phyloP scores from a whole-genome alignment of 2,329 filamentous ascomycete genomes.

The Diaporthe ampelina region DNA sequence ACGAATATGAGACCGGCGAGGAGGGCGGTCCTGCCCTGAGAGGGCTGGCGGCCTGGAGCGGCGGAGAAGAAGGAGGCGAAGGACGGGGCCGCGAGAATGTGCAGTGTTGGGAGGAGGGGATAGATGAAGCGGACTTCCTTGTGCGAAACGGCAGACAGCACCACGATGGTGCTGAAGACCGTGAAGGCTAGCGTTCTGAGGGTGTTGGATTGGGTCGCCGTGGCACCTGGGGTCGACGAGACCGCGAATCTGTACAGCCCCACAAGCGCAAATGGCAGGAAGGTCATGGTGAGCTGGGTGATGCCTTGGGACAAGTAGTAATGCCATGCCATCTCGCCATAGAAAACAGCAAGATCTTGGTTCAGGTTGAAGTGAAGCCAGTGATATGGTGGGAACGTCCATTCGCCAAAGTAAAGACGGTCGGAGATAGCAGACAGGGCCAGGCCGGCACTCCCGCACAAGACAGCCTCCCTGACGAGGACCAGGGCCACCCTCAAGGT shows the following conservation, averaged over 20 bases:
- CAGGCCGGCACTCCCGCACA: conserved; percentile 75
- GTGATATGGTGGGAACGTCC: conserved; percentile 89
- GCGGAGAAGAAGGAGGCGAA: conserved; percentile 73
- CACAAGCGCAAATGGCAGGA: conserved; percentile 79
- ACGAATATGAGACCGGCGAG: conserved; percentile 70
- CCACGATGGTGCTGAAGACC: conserved; percentile 70
- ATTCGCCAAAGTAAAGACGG: conserved; percentile 83
- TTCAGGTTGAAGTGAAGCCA: conserved; percentile 94
- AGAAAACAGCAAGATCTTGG: conserved; percentile 90
- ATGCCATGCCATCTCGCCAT: conserved; percentile 90
- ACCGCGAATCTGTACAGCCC: conserved; percentile 71
- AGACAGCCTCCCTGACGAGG: conserved; percentile 72
- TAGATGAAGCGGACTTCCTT: conserved; percentile 99
- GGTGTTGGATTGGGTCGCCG: conserved; percentile 56
- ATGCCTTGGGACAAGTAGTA: conserved; percentile 95
- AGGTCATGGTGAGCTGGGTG: conserved; percentile 87
- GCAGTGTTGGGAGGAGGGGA: conserved; percentile 88
- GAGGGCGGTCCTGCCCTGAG: conserved; percentile 62
- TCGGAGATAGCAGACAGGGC: conserved; percentile 77
- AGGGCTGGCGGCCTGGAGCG: conserved; percentile 47
- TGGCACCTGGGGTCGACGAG: conserved; percentile 51
- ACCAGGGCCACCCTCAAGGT: conserved; percentile 60
- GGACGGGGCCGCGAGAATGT: conserved; percentile 81
- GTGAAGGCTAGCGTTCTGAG: conserved; percentile 70
- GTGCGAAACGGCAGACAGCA: conserved; percentile 86